Percentiles rank a stretch among this genome's conserved stretches.
phyloP scores from a whole-genome alignment of 108 stramenopile genomes.

The Schizochytrium sp. region DNA sequence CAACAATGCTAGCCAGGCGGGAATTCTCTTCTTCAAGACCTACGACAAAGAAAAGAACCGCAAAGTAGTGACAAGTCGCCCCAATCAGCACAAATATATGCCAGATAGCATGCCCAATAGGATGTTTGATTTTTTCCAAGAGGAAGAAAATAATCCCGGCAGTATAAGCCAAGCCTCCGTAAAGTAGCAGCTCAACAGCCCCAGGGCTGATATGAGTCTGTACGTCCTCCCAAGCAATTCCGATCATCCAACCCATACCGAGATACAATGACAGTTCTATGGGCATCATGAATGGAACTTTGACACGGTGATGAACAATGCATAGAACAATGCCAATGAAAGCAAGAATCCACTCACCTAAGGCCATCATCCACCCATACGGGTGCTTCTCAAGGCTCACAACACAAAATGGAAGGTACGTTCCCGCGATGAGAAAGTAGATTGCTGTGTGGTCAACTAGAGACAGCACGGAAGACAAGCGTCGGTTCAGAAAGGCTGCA shows the following conservation, averaged over 20 bases:
- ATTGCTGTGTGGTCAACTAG: conserved; percentile 93
- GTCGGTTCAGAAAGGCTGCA: conserved; percentile 85
- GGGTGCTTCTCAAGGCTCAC: conserved; percentile 82
- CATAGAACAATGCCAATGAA: conserved; percentile 67
- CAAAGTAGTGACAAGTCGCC: conserved; percentile 74
- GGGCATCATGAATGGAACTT: neutral
- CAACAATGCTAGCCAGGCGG: neutral
- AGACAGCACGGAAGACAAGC: conserved; percentile 78
- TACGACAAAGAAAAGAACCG: conserved; percentile 73
- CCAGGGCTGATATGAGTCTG: neutral
- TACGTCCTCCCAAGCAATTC: conserved; percentile 67
- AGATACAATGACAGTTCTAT: conserved; percentile 70
- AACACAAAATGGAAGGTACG: conserved; percentile 91
- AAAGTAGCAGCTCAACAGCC: conserved; percentile 59
- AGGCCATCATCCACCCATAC: conserved; percentile 75
- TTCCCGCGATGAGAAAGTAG: conserved; percentile 94
- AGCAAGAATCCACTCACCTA: conserved; percentile 85
- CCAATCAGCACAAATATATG: conserved; percentile 76
- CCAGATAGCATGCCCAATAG: conserved; percentile 74
- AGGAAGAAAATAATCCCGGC: conserved; percentile 74
- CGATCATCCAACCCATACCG: conserved; percentile 71
- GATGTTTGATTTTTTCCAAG: conserved; percentile 69
- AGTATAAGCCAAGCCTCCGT: conserved; percentile 72
- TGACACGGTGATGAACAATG: conserved; percentile 43
- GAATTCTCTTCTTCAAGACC: conserved; percentile 42